Base-by-base conservation (phyloP, 352 stramenopile genomes). In the Globisporangium megalacanthum region DNA sequence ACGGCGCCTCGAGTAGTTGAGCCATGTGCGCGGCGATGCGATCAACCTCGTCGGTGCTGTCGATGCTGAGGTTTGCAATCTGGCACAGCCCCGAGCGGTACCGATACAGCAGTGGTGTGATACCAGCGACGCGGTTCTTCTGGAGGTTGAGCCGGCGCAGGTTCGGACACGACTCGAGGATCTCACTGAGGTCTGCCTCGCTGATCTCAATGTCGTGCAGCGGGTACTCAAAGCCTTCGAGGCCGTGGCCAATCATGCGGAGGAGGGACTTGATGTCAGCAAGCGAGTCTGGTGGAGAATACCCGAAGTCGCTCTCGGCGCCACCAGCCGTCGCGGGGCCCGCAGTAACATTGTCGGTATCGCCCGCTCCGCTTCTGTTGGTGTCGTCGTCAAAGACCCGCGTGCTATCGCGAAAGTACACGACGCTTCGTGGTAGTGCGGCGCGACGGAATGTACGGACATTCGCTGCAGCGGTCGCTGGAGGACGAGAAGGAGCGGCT, bases 101-200 rank as follows among this genome's bases (percentile, higher is more conserved):
- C 17, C 45, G 54, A 17, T 41, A 48, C 6, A 65, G 29, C 17
- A 73, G 2, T 36, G 66, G 50, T 36, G 62, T 61, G 45, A 70
- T 47, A 22, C 66, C 56, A 4, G 8, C 51, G 39, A 68, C 39
- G 14, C 48, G 1, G 46, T 68, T 70, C 5, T 35, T 25, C 5
- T 42, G 58, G 31, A 65, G 14, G 45, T 70, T 65, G 35, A 73
- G 47, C 1, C 15, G 57, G 33, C 15, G 19, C n/a, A 76, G 53
- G 51, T 65, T 62, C 49, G 69, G 69, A 41, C 61, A 73, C 15
- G 41, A 19, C 6, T 22, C 49, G 7, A 76, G 25, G 37, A 76
- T 64, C 14, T 35, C 49, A 0, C 53, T 54, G 50, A 76, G 17
- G 10, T 66, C 57, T 10, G 45, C 36, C 14, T 39, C 60, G 2